Conservation (phyloP, 73 alveolate genomes). For the Tetrahymena borealis region DNA sequence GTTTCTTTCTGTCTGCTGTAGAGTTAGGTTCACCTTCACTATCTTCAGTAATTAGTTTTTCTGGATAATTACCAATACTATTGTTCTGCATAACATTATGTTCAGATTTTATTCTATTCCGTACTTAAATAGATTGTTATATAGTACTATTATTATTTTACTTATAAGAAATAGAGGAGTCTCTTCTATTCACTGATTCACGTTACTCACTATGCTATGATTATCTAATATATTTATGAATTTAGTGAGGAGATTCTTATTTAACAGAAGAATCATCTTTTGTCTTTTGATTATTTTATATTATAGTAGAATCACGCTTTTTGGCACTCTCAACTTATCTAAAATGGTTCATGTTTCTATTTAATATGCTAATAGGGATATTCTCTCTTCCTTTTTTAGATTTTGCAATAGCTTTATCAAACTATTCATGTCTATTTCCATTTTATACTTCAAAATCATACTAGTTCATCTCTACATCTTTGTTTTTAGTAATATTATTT, state of each 20-base stretch:
- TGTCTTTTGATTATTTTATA: neutral
- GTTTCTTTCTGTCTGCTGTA: neutral
- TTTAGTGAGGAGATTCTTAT: neutral
- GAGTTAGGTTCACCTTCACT: neutral
- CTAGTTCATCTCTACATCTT: neutral
- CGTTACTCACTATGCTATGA: neutral
- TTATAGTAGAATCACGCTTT: neutral
- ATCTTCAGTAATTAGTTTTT: neutral
- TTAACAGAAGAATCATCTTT: neutral
- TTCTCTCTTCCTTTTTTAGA: neutral
- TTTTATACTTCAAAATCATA: neutral
- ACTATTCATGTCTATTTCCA: neutral
- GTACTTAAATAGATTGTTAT: neutral
- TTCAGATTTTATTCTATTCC: neutral
- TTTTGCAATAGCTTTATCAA: neutral
- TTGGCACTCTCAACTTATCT: neutral
- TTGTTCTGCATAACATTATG: neutral
- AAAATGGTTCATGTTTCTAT: neutral
- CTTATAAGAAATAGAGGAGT: neutral
- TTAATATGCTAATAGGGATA: neutral
- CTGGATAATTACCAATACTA: neutral
- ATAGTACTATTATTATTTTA: neutral
- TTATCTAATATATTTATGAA: neutral
- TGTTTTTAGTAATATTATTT: neutral
- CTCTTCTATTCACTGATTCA: neutral